phyloP scores from a whole-genome alignment of 1,284 basidiomycete genomes.

The Papiliotrema nemorosa region DNA sequence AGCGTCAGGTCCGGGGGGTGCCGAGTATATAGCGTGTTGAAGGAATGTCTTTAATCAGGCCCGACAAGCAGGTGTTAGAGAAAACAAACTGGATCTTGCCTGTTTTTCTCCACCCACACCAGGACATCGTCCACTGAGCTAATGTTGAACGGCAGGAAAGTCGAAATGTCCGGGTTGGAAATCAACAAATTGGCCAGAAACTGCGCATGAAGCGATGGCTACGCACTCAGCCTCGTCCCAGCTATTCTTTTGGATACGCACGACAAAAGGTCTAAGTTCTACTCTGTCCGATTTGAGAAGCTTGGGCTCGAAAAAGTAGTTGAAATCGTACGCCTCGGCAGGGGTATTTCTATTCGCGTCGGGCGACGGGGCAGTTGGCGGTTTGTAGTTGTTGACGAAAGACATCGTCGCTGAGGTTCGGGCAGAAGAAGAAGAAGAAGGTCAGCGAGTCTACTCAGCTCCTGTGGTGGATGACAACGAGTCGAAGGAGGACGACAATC shows the following conservation, averaged over 20 bases:
- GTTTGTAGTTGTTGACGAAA: constrained; percentile 26
- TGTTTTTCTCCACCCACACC: constrained; percentile 25
- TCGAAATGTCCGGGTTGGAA: constrained; percentile 23
- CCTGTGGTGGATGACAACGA: too few relatives aligned
- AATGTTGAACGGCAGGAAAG: constrained; percentile 22
- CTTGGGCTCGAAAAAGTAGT: constrained; percentile 37
- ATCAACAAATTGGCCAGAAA: constrained; percentile 25
- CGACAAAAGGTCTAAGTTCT: constrained; percentile 31
- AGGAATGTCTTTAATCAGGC: background rate
- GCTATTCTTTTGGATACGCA: too few relatives aligned
- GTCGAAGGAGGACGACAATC: too few relatives aligned
- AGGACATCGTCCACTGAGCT: constrained; percentile 30
- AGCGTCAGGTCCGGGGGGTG: constrained; percentile 13
- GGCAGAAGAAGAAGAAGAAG: too few relatives aligned
- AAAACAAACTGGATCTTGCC: constrained; percentile 23
- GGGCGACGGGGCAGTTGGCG: constrained; percentile 5
- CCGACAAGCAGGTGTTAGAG: background rate
- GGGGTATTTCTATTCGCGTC: constrained; percentile 33
- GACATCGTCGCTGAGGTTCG: background rate
- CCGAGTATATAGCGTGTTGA: constrained; percentile 31
- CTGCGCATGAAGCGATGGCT: constrained; percentile 35
- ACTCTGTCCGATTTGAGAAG: constrained; percentile 31
- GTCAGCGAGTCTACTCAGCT: too few relatives aligned
- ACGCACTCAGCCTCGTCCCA: background rate
- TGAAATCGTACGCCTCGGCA: constrained; percentile 40